phyloP scores from a whole-genome alignment of 306 rosid species.

The Quercus variabilis region DNA sequence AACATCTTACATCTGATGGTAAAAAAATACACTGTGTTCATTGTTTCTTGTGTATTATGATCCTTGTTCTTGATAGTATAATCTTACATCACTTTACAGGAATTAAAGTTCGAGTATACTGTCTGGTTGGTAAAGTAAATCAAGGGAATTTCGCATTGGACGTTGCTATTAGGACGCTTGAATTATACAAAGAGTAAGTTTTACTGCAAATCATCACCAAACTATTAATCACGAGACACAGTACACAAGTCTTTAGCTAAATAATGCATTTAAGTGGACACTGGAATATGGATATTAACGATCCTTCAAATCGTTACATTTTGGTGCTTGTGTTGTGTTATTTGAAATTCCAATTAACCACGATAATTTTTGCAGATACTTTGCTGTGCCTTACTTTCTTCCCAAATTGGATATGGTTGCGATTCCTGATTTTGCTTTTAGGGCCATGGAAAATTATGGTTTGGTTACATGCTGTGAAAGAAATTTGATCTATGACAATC shows the following conservation, averaged over 20 bases:
- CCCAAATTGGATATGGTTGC: conserved; percentile 97
- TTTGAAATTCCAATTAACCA: conserved; percentile 16
- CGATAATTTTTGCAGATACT: conserved; percentile 56
- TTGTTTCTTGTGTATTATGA: conserved; percentile 6
- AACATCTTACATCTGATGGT: conserved; percentile 86
- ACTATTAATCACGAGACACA: background rate
- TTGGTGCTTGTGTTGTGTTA: conserved; percentile 10
- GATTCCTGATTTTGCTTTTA: conserved; percentile 93
- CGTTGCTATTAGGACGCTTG: conserved; percentile 77
- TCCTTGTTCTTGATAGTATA: conserved; percentile 6
- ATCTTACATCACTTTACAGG: conserved; percentile 44
- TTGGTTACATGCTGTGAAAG: conserved; percentile 89
- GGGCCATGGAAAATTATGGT: conserved; percentile 98
- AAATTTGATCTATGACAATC: conserved; percentile 87
- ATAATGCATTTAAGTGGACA: too few relatives aligned
- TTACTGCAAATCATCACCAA: background rate
- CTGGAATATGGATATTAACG: too few relatives aligned
- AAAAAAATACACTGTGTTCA: background rate
- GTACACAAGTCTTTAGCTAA: background rate
- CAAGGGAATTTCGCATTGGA: conserved; percentile 87
- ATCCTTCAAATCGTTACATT: too few relatives aligned
- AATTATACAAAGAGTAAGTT: conserved; percentile 73
- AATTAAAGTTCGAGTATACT: conserved; percentile 83
- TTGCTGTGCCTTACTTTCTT: conserved; percentile 73
- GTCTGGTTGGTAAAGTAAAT: conserved; percentile 82